Conservation (phyloP, 2,329 filamentous ascomycete species). For the Dothidotthia symphoricarpi region DNA sequence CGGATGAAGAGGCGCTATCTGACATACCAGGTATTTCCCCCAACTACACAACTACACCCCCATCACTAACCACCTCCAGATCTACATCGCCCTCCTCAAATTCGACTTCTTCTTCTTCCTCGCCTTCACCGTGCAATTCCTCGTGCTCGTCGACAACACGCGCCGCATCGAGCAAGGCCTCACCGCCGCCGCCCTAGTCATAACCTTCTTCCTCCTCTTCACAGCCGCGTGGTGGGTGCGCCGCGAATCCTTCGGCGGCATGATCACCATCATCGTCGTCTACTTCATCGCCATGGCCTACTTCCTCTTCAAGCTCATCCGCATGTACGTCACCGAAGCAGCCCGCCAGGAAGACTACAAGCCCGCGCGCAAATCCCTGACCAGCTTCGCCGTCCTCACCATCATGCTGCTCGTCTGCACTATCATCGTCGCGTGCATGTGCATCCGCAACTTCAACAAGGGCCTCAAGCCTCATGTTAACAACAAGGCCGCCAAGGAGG, state of each 20-base stretch:
- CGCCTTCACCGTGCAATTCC: constrained; percentile 95
- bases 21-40: constrained; percentile 79
- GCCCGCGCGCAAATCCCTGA: constrained; percentile 80
- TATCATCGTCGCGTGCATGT: constrained; percentile 81
- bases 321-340: constrained; percentile 73
- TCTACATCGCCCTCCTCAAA: constrained; percentile 96
- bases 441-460: constrained; percentile 85
- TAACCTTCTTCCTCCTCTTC: constrained; percentile 86
- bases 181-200: constrained; percentile 83
- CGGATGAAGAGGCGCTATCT: constrained; percentile 96
- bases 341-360: constrained; percentile 58
- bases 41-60: too few relatives aligned
- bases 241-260: constrained; percentile 76
- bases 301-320: constrained; percentile 96
- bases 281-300: constrained; percentile 89
- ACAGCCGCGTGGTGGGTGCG: constrained; percentile 82
- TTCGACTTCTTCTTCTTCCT: constrained; percentile 99
- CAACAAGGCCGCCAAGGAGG: constrained; percentile 52
- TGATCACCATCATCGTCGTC: constrained; percentile 73
- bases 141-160: constrained; percentile 76
- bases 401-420: constrained; percentile 85
- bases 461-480: constrained; percentile 86
- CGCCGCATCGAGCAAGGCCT: constrained; percentile 75
- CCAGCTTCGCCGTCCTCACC: constrained; percentile 90
- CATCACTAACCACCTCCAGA: constrained; percentile 53